Base-by-base conservation (phyloP, 2,329 filamentous ascomycete genomes). In the Didymella segeticola region DNA sequence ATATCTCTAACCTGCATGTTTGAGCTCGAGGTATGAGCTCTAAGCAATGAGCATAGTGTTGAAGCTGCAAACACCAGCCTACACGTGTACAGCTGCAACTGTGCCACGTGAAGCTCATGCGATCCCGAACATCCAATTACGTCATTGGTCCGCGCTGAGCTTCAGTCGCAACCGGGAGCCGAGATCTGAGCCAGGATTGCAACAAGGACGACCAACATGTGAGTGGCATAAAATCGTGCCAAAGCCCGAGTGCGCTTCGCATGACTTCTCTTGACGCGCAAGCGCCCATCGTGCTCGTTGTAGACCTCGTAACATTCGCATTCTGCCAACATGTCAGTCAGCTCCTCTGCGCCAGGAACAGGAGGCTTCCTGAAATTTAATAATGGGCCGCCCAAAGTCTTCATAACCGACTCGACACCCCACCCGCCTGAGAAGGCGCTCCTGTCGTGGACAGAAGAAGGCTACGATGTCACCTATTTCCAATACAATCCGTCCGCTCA, bases 401-500 rank as follows among this genome's bases (percentile, higher is more conserved):
- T 71, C 57, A 62, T 80, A n/a, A 76, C 76, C 4, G 68, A 72
- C 43, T 62, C 75, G 19, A 68, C 73, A 30, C 61, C 70, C 3
- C 67, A 75, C 31, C 75, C 77, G 42, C 74, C 78, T 27, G 63
- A 69, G 19, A 61, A 64, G n/a, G 66, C 73, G 5, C 57, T 79
- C 14, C 61, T 75, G 9, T 67, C 75, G 38, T 75, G 77, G 63
- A 68, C 68, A 57, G 71, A 77, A 53, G 77, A 80, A 64, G 75
- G 77, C 51, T 80, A 75, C 69, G 67, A 76, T 29, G 70, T 72
- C 6, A 70, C 62, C 17, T 78, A 76, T 50, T 62, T 79, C 3
- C 72, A 75, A 1, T 70, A 70, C 59, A 47, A 61, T 5, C 53
- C 66, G 3, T 61, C 55, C 36, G 49, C 62, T 3, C 60, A 66